Evolutionary conservation across 352 stramenopile species (phyloP).

Genomic region (Globisporangium cystogenes): DNA sequence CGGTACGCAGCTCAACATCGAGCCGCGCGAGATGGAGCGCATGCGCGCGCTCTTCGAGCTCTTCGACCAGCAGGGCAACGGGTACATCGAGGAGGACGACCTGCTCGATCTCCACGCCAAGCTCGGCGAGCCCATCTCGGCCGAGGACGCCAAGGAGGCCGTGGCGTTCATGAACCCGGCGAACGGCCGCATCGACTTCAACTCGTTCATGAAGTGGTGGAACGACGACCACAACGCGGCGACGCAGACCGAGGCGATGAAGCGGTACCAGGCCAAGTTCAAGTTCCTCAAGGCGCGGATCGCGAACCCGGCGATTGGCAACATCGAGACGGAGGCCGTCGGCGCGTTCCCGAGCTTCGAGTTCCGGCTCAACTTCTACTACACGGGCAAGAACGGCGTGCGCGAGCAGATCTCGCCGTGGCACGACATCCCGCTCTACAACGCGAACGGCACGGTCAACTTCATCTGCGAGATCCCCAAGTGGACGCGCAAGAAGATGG

Average conservation of each 20-base stretch:
- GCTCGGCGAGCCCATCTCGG: slow-evolving; percentile 75
- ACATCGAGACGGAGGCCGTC: slow-evolving; percentile 68
- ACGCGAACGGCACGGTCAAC: slow-evolving; percentile 84
- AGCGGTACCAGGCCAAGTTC: slow-evolving; percentile 83
- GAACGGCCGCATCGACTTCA: slow-evolving; percentile 74
- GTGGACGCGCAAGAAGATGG: slow-evolving; percentile 98
- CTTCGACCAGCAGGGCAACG: slow-evolving; percentile 77
- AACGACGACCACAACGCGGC: slow-evolving; percentile 72
- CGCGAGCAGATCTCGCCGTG: slow-evolving; percentile 94
- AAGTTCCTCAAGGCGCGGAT: slow-evolving; percentile 89
- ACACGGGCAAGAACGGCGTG: slow-evolving; percentile 61
- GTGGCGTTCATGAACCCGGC: slow-evolving; percentile 64
- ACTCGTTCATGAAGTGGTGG: slow-evolving; percentile 88
- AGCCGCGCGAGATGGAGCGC: slow-evolving; percentile 79
- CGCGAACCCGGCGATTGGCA: slow-evolving; percentile 74
- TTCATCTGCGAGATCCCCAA: slow-evolving; percentile 98
- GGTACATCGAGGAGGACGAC: slow-evolving; percentile 74
- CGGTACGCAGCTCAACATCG: slow-evolving; percentile 71
- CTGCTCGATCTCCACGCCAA: slow-evolving; percentile 77
- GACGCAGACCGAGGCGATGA: slow-evolving; percentile 75
- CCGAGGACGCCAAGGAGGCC: slow-evolving; percentile 66
- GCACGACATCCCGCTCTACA: slow-evolving; percentile 97
- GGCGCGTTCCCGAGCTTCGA: slow-evolving; percentile 86
- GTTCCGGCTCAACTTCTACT: slow-evolving; percentile 89
- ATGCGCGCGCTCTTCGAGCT: slow-evolving; percentile 84